A percentile compares a stretch with the other conserved stretches of the same genome.
phyloP scores from a whole-genome alignment of 345 rosid genomes.

The Boechera retrofracta region DNA sequence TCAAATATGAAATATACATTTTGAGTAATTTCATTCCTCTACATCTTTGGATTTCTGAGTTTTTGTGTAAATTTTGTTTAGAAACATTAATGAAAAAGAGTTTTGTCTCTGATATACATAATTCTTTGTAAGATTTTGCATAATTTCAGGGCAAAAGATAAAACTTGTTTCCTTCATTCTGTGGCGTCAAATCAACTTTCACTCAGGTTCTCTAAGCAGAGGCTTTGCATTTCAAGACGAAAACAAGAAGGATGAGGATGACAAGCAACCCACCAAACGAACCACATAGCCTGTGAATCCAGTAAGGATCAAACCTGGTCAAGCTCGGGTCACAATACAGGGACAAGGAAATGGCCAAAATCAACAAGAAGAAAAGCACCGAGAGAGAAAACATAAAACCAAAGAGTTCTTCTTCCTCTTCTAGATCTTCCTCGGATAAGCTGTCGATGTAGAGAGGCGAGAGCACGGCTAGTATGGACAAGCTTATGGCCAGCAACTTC shows the following conservation, averaged over 20 bases:
- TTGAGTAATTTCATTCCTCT: conserved; percentile 25
- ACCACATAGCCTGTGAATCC: conserved; percentile 94
- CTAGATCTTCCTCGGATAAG: conserved; percentile 45
- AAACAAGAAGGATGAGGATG: conserved; percentile 67
- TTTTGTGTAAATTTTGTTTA: conserved; percentile 32
- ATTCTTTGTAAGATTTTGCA: conserved; percentile 4
- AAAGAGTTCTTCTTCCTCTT: conserved; percentile 53
- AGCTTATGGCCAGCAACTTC: conserved; percentile 62
- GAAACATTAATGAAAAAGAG: conserved; percentile 17
- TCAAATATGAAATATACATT: conserved; percentile 7
- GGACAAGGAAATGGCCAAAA: conserved; percentile 59
- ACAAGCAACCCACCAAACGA: conserved; percentile 78
- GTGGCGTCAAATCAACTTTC: background rate
- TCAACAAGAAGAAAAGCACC: conserved; percentile 59
- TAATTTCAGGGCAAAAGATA: conserved; percentile 2
- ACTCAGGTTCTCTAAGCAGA: conserved; percentile 25
- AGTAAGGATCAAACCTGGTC: conserved; percentile 73
- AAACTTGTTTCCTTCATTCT: background rate
- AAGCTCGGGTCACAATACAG: conserved; percentile 64
- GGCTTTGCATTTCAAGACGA: conserved; percentile 64
- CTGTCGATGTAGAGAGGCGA: conserved; percentile 76
- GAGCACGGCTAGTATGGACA: conserved; percentile 61
- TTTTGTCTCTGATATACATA: conserved; percentile 14
- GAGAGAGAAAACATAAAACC: conserved; percentile 53
- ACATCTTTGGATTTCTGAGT: conserved; percentile 33